Base-by-base conservation (phyloP, 257 asterid genomes). In the Przewalskia tangutica region DNA sequence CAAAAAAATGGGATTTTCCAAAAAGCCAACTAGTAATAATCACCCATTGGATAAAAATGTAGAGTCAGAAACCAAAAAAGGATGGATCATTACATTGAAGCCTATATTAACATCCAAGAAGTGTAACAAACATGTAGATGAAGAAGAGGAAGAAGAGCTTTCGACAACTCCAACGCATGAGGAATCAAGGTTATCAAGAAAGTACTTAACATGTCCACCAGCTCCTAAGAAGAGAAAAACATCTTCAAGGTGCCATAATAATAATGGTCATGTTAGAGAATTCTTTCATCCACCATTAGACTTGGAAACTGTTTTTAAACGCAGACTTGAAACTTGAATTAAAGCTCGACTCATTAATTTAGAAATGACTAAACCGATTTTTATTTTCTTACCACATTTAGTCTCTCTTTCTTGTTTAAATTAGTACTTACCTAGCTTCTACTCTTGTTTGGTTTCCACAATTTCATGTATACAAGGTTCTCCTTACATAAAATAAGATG, bases 191-290 rank as follows among this genome's bases (percentile, higher is more conserved):
- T 84, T 83, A 18, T 71, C 88, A 10, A 65, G 53, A 11, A 85
- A 36, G 77, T 20, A 46, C 3, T 44, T 77, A 32, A 65, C 71
- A 16, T 89, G 91, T 76, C 92, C 91, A 6, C 89, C 90, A 0
- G 85, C 92, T 67, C 89, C 91, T 0, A 87, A 84, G 83, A 89
- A 89, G 85, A 83, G 88, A 77, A 89, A 86, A 66, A 14, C 88
- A 7, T 75, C 90, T 54, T 80, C 89, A 81, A 87, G 78, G 79
- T 82, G 82, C 38, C 48, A 34, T 60, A 84, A 83, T 32, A 65
- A 34, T 23, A 77, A 32, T 76, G 85, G 82, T 55, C 46, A 68
- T 68, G 84, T 8, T 70, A 82, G 81, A 18, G 87, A 85, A 51
- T 86, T 85, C 80, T 83, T 88, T 44, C 81, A 68, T 46, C 91